Percentiles rank a stretch among this genome's conserved stretches.
Evolutionary conservation across 2,329 filamentous ascomycete species (phyloP).

Genomic region (Aureobasidium subglaciale): DNA sequence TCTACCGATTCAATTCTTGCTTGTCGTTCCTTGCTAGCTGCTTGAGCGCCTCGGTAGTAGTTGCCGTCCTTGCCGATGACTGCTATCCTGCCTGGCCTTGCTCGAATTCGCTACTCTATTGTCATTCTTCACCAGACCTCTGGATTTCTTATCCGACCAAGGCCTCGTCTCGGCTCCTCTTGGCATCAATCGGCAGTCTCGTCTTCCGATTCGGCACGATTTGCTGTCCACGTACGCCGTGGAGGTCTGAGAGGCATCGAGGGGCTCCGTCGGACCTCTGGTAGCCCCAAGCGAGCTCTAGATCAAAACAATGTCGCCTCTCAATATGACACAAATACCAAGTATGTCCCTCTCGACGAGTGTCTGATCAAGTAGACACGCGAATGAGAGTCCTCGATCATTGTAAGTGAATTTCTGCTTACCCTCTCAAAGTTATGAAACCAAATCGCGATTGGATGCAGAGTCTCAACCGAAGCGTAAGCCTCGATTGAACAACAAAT

Average conservation of each 20-base stretch:
- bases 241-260: neutral
- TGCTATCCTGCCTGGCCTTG: neutral
- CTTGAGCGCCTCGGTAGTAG: neutral
- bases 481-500: neutral
- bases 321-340: neutral
- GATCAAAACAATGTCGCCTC: neutral
- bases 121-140: neutral
- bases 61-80: neutral
- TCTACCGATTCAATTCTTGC: neutral
- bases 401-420: neutral
- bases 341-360: neutral
- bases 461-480: neutral
- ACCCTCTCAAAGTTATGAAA: neutral
- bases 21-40: neutral
- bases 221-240: neutral
- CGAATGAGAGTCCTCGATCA: neutral
- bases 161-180: neutral
- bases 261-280: neutral
- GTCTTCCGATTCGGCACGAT: conserved; percentile 2
- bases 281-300: neutral
- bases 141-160: neutral
- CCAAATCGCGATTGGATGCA: neutral
- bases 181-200: conserved; percentile 7
- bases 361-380: neutral
- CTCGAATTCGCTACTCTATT: neutral